Base-by-base conservation (phyloP, 345 rosid genomes). In the Arabidopsis suecica region DNA sequence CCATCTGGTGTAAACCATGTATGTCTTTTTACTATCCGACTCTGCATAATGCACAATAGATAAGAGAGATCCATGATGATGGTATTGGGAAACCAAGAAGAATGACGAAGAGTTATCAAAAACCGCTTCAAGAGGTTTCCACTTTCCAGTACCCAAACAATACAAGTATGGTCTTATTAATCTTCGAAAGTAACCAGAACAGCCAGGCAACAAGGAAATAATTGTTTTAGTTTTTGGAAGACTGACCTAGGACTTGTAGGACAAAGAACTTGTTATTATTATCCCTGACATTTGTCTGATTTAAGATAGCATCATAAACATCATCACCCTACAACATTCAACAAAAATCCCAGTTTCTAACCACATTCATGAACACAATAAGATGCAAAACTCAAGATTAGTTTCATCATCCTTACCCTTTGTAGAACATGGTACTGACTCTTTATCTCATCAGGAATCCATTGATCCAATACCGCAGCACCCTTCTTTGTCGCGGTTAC, bases 241-340 rank as follows among this genome's bases (percentile, higher is more conserved):
- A 69, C 78, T 68, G 13, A 89, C 98, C 97, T 56, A 93, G 84
- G 57, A 89, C 89, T 81, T 91, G 98, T 37, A 91, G 84, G 67
- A 84, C 87, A 74, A 81, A 89, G 85, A 89, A 89, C 79, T 91
- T 93, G 87, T 93, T 89, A 62, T 91, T 93, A 75, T 91, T 91
- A 45, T 77, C 76, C 67, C 85, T 87, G 53, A 88, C 82, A 79
- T 91, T 87, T 54, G 97, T 89, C 80, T 93, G 97, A 73, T 91
- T 93, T 74, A 91, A 80, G 84, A 87, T 87, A 32, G 94, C 96
- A 83, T 91, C 97, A 76, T 88, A 93, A 45, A 89, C 64, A 73
- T 84, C 89, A 79, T 83, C 86, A 71, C 84, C 93, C 98, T 89
- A 87, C 78, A 88, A 34, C 40, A 62, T 10, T 40, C 58, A 42